Percentiles rank a stretch among this genome's conserved stretches.
phyloP scores from a whole-genome alignment of 495 filamentous ascomycete genomes.

The Hypoxylon cercidicola region DNA sequence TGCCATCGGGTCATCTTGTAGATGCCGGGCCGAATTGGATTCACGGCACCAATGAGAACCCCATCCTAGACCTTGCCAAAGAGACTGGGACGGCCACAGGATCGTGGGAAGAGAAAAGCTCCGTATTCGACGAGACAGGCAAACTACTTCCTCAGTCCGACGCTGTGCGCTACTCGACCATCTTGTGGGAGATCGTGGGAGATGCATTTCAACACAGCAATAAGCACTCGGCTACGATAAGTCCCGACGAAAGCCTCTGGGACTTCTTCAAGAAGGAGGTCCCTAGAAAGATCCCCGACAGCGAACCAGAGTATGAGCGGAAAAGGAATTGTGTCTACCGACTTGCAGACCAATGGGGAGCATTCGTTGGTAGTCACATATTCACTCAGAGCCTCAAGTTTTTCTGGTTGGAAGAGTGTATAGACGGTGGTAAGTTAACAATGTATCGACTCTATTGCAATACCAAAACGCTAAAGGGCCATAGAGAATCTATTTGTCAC shows the following conservation, averaged over 20 bases:
- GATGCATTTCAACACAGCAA: constrained; percentile 85
- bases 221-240: constrained; percentile 69
- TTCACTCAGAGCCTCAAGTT: constrained; percentile 86
- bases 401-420: constrained; percentile 94
- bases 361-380: constrained; percentile 82
- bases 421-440: constrained; percentile 79
- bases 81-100: constrained; percentile 70
- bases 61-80: constrained; percentile 80
- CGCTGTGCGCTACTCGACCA: constrained; percentile 63
- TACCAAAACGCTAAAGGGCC: constrained; percentile 4
- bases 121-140: constrained; percentile 73
- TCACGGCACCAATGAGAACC: constrained; percentile 86
- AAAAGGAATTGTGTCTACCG: constrained; percentile 68
- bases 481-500: constrained; percentile 89
- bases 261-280: constrained; percentile 80
- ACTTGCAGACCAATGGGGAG: constrained; percentile 82
- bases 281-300: constrained; percentile 60
- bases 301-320: constrained; percentile 50
- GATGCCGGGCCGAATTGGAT: constrained; percentile 93
- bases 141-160: constrained; percentile 62
- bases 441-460: not conserved
- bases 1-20: constrained; percentile 60
- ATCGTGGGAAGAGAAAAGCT: constrained; percentile 65
- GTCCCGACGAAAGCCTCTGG: constrained; percentile 71
- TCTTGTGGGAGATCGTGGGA: constrained; percentile 82